These are phyloP conservation scores for Penicillium riverlandense DNA, from an alignment of 495 filamentous ascomycete genomes.

Conservation along the genomic window DNA sequence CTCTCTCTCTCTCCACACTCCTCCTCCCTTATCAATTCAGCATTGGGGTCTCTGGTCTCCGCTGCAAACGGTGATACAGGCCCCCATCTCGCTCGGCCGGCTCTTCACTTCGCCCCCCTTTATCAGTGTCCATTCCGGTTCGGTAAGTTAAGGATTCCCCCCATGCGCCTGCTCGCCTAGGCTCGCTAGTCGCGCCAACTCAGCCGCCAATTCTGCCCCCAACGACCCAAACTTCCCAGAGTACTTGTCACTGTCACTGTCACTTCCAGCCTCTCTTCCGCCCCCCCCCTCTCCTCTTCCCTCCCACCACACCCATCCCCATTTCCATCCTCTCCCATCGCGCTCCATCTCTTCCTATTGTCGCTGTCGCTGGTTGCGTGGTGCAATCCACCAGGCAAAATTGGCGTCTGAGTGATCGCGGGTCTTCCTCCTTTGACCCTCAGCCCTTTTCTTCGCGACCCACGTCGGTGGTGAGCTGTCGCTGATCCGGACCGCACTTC, in stretches of 20 bases:
- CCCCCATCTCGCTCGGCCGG: too few relatives aligned
- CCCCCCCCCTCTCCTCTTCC: slow-evolving; percentile 7
- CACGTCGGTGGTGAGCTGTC: slow-evolving; percentile 9
- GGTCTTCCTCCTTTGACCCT: slow-evolving; percentile 1
- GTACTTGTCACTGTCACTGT: slow-evolving; percentile 11
- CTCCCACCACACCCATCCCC: slow-evolving; percentile 2
- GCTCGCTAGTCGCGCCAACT: slow-evolving; percentile 35
- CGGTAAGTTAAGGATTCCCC: too few relatives aligned
- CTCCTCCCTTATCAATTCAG: too few relatives aligned
- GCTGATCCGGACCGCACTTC: slow-evolving; percentile 2
- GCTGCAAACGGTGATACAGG: too few relatives aligned
- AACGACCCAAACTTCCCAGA: slow-evolving; percentile 19
- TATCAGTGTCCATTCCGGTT: too few relatives aligned
- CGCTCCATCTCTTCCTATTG: slow-evolving; percentile 1
- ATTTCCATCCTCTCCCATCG: slow-evolving; percentile 1
- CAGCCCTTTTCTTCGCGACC: slow-evolving; percentile 2
- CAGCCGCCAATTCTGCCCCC: slow-evolving; percentile 22
- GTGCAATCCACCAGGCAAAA: slow-evolving; percentile 22
- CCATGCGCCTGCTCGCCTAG: slow-evolving; percentile 26
- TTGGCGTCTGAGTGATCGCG: slow-evolving; percentile 11
- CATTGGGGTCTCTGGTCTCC: too few relatives aligned
- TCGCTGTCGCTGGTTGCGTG: slow-evolving; percentile 21
- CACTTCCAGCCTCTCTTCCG: slow-evolving; percentile 14
- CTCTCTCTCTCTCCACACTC: too few relatives aligned
- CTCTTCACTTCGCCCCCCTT: too few relatives aligned